Conservation (phyloP, 1,284 basidiomycete species). For the Paramarasmius palmivorus region DNA sequence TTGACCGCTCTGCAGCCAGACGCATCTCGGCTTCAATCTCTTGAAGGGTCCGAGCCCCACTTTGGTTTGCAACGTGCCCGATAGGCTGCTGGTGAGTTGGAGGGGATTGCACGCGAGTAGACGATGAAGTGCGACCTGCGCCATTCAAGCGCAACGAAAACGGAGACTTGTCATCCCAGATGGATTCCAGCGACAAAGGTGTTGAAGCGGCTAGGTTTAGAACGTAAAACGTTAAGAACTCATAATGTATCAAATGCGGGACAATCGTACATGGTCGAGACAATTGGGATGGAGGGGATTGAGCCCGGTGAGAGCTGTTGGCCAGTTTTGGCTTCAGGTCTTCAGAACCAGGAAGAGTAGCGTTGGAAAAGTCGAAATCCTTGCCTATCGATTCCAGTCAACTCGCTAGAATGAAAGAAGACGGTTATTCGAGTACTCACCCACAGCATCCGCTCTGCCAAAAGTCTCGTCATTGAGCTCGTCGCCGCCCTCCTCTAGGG, state of each 20-base stretch:
- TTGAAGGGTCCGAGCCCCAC: constrained; percentile 77
- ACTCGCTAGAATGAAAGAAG: constrained; percentile 8
- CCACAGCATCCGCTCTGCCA: constrained; percentile 67
- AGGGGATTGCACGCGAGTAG: constrained; percentile 27
- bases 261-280: constrained; percentile 15
- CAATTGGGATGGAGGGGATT: constrained; percentile 2
- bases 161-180: constrained; percentile 79
- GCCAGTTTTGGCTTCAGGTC: constrained; percentile 2
- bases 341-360: constrained; percentile 33
- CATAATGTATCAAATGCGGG: constrained; percentile 15
- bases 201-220: constrained; percentile 24
- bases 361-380: constrained; percentile 86
- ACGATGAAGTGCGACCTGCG: constrained; percentile 37
- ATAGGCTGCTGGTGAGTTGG: constrained; percentile 27
- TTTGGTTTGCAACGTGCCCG: constrained; percentile 34
- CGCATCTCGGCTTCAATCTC: constrained; percentile 95
- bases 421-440: constrained; percentile 47
- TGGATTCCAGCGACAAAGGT: constrained; percentile 61
- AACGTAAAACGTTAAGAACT: not conserved
- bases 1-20: constrained; percentile 47
- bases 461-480: constrained; percentile 97
- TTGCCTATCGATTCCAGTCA: constrained; percentile 55
- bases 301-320: not conserved
- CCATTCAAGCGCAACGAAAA: constrained; percentile 66
- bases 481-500: constrained; percentile 85